Conservation (phyloP, 352 stramenopile genomes). For the Peronospora destructor region DNA sequence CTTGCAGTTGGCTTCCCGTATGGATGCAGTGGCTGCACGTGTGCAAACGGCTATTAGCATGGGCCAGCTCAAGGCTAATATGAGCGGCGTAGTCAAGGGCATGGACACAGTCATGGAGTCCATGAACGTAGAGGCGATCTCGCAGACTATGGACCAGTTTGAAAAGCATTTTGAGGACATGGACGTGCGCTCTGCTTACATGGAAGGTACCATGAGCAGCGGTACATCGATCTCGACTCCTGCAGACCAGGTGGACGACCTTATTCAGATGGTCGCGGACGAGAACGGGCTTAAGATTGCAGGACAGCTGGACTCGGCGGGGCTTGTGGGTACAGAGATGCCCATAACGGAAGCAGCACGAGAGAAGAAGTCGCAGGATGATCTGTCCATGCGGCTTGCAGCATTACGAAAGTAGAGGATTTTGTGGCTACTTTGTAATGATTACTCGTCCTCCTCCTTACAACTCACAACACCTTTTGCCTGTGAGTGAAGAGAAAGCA, state of each 20-base stretch:
- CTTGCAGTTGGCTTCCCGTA: constrained; percentile 90
- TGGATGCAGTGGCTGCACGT: constrained; percentile 93
- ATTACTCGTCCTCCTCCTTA: not conserved
- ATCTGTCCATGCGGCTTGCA: constrained; percentile 76
- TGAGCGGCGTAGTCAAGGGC: constrained; percentile 94
- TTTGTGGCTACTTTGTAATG: not conserved
- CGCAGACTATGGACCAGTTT: constrained; percentile 96
- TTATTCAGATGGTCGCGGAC: constrained; percentile 97
- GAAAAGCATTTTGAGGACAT: constrained; percentile 99
- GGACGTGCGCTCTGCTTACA: constrained; percentile 96
- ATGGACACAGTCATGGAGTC: constrained; percentile 95
- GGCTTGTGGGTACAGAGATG: constrained; percentile 74
- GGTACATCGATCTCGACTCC: constrained; percentile 93
- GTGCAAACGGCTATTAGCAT: constrained; percentile 97
- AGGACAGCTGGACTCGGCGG: constrained; percentile 89
- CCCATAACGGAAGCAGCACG: constrained; percentile 49
- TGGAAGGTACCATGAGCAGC: constrained; percentile 96
- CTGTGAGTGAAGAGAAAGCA: not conserved
- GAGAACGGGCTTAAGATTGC: constrained; percentile 94
- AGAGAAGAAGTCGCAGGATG: constrained; percentile 79
- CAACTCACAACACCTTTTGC: not conserved
- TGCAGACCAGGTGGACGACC: constrained; percentile 94
- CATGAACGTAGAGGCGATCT: constrained; percentile 98
- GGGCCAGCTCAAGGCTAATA: constrained; percentile 90
- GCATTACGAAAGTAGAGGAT: constrained; percentile 58